Percentiles rank a stretch among this genome's conserved stretches.
These are phyloP conservation scores for Cystofilobasidium macerans DNA, from an alignment of 768 basidiomycete genomes.

Conservation along the genomic window DNA sequence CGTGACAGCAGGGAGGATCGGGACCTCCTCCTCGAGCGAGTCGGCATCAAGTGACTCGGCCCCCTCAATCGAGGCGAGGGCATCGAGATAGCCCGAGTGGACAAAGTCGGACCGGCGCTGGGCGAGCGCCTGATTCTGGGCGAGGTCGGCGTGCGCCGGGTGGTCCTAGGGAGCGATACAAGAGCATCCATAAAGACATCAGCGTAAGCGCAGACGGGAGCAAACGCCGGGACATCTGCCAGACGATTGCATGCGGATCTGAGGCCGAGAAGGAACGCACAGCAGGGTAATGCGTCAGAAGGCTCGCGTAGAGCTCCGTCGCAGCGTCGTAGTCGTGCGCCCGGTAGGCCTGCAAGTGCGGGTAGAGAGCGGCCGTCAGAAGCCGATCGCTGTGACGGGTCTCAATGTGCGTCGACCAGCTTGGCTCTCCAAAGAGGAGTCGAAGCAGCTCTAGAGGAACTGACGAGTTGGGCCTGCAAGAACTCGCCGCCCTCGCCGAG, in stretches of 20 bases:
- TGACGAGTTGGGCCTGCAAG: constrained; percentile 77
- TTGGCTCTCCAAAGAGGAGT: not conserved
- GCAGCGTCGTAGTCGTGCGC: constrained; percentile 13
- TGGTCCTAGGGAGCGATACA: constrained; percentile 65
- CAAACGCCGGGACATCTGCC: not conserved
- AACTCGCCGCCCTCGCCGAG: constrained; percentile 53
- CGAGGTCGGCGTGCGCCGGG: constrained; percentile 77
- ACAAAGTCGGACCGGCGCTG: constrained; percentile 77
- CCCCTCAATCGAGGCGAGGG: constrained; percentile 27
- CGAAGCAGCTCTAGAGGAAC: constrained; percentile 32
- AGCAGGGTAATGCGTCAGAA: constrained; percentile 65
- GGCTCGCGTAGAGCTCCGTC: constrained; percentile 57
- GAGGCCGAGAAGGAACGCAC: constrained; percentile 43
- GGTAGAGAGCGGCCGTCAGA: not conserved
- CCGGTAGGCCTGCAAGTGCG: constrained; percentile 38
- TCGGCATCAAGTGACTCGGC: constrained; percentile 27
- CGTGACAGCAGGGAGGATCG: constrained; percentile 34
- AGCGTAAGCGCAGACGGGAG: too few relatives aligned
- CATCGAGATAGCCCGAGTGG: constrained; percentile 38
- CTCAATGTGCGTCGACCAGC: not conserved
- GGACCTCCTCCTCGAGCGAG: constrained; percentile 39
- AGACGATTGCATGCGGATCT: not conserved
- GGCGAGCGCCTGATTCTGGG: constrained; percentile 71
- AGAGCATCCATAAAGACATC: too few relatives aligned
- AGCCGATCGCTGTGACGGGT: not conserved